Conservation (phyloP, 2,329 filamentous ascomycete genomes). For the Diaporthe sp. region DNA sequence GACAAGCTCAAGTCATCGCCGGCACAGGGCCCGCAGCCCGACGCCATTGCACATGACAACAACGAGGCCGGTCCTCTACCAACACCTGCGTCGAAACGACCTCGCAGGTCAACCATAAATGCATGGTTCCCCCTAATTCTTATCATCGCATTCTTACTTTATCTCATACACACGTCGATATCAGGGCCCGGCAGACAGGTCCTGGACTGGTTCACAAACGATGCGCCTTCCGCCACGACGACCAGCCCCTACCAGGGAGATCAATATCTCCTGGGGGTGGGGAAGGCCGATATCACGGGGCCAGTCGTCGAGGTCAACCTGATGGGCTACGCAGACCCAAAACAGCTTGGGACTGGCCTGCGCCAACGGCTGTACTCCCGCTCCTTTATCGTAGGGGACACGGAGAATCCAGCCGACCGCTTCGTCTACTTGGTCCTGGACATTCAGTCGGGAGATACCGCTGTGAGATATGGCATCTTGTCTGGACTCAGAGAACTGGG, state of each 20-base stretch:
- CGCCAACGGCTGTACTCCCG: conserved; percentile 89
- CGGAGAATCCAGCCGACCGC: conserved; percentile 74
- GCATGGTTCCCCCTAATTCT: not conserved
- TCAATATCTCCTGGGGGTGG: conserved; percentile 65
- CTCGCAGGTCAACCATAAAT: not conserved
- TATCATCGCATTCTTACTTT: not conserved
- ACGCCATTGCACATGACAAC: not conserved
- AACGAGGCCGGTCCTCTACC: not conserved
- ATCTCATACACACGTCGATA: not conserved
- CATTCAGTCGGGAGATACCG: conserved; percentile 87
- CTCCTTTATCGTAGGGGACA: conserved; percentile 86
- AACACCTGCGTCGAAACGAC: not conserved
- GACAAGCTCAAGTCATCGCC: not conserved
- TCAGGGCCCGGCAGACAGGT: not conserved
- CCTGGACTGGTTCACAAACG: conserved; percentile 2
- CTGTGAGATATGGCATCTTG: conserved; percentile 85
- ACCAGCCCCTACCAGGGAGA: conserved; percentile 48
- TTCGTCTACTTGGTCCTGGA: conserved; percentile 92
- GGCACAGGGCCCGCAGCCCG: not conserved
- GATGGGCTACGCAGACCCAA: conserved; percentile 87
- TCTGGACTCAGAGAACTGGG: conserved; percentile 78
- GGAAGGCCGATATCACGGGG: conserved; percentile 70
- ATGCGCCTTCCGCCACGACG: not conserved
- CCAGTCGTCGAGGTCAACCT: conserved; percentile 91
- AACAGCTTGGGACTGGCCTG: conserved; percentile 85